Base-by-base conservation (phyloP, 331 rosid species). In the Malus hybrid region DNA sequence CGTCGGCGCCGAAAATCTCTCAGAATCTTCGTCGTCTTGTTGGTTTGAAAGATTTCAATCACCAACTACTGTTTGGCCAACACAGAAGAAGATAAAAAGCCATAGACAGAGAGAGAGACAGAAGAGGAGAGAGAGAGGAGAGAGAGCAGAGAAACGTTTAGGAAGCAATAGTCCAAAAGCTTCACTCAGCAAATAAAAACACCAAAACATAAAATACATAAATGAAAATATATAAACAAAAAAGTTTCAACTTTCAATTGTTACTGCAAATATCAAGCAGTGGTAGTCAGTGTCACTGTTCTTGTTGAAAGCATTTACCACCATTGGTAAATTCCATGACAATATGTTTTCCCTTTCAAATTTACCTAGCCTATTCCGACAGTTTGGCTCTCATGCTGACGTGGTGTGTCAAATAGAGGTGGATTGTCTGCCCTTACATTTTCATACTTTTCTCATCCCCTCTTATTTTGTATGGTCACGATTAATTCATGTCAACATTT, bases 131-230 rank as follows among this genome's bases (percentile, higher is more conserved):
- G 29, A 86, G 82, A 82, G 83, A 79, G 85, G 77, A 77, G 78
- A 61, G n/a, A 52, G 42, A 34, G 67, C n/a, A 59, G 66, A 60
- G 52, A 16, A 55, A 73, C 60, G 65, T 87, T 83, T 69, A 77
- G 85, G 88, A 90, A 83, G 85, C 85, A 86, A 89, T 78, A 81
- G 82, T 90, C 88, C 88, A 84, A 86, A 81, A 81, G 48, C 67
- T 29, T 39, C 77, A 72, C 80, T 77, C 69, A 75, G 65, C 75
- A 75, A 69, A 76, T 81, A 76, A 42, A 42, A 42, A 82, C 83
- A 78, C 82, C 74, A 69, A 67, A 61, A 79, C 36, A 42, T 46
- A 67, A 70, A 74, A 46, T 36, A 78, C 73, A 81, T 34, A 39
- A 34, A 34, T 20, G 46, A 10, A 63, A 1, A 15, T 20, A 59